A percentile compares a stretch with the other conserved stretches of the same genome.
Conservation (phyloP, 805 yeast genomes). For the Saccharomycopsis lassenensis region DNA sequence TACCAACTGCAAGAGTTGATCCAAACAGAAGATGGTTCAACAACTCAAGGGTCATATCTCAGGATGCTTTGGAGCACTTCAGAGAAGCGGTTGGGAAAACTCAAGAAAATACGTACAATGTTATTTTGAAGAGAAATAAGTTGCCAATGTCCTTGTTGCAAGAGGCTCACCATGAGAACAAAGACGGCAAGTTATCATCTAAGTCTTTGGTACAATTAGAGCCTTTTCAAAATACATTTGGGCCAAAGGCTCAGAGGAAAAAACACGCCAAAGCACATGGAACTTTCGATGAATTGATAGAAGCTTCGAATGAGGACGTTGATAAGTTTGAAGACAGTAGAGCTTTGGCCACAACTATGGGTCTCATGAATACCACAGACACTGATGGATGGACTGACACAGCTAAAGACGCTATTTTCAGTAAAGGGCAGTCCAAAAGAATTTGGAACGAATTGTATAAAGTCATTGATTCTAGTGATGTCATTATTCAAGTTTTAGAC, state of each 20-base stretch:
- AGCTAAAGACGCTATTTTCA: conserved; percentile 91
- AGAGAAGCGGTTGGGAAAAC: conserved; percentile 87
- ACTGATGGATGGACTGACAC: conserved; percentile 81
- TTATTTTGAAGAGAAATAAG: conserved; percentile 76
- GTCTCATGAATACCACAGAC: conserved; percentile 61
- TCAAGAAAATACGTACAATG: conserved; percentile 48
- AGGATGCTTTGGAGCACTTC: conserved; percentile 89
- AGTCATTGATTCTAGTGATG: conserved; percentile 96
- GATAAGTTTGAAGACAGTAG: conserved; percentile 60
- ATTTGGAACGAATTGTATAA: conserved; percentile 97
- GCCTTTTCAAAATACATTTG: conserved; percentile 70
- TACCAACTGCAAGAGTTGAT: conserved; percentile 87
- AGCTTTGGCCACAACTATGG: conserved; percentile 64
- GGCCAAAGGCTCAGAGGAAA: conserved; percentile 90
- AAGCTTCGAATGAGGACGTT: conserved; percentile 43
- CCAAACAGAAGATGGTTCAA: conserved; percentile 98
- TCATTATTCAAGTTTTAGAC: conserved; percentile 89
- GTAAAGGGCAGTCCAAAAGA: conserved; percentile 95
- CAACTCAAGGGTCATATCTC: conserved; percentile 93
- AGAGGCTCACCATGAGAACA: conserved; percentile 42
- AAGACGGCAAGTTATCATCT: conserved; percentile 43
- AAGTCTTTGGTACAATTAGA: conserved; percentile 76
- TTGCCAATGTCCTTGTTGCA: conserved; percentile 92
- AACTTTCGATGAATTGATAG: conserved; percentile 67
- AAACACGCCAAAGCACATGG: conserved; percentile 77